Conservation (phyloP, 345 rosid genomes). For the Lepidium sativum region DNA sequence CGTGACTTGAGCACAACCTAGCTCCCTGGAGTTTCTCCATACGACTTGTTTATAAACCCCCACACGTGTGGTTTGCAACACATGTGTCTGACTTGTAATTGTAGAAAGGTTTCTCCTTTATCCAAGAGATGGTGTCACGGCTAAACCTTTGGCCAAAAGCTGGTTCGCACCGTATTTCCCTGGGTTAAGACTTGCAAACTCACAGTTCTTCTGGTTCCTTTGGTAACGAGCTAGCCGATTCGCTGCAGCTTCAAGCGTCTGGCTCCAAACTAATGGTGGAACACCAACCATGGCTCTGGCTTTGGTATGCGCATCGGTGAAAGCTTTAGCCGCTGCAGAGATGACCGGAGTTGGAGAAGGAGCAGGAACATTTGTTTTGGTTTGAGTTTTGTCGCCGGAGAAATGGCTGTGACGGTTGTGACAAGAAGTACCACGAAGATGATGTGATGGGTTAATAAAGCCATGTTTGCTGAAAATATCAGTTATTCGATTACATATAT, state of each 20-base stretch:
- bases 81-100: conserved; percentile 50
- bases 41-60: conserved; percentile 76
- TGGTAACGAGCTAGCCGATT: conserved; percentile 51
- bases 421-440: conserved; percentile 32
- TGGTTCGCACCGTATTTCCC: conserved; percentile 71
- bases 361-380: conserved; percentile 1
- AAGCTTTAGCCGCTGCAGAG: conserved; percentile 37
- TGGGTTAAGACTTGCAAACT: conserved; percentile 49
- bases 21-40: conserved; percentile 57
- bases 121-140: conserved; percentile 59
- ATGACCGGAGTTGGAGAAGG: background rate
- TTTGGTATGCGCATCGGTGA: conserved; percentile 56
- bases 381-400: background rate
- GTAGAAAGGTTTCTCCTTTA: conserved; percentile 55
- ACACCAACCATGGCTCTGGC: conserved; percentile 69
- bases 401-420: background rate
- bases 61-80: conserved; percentile 43
- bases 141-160: conserved; percentile 44
- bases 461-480: conserved; percentile 28
- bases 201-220: conserved; percentile 52
- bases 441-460: background rate
- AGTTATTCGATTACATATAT: conserved; percentile 13
- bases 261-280: conserved; percentile 60
- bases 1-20: conserved; percentile 67
- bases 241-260: conserved; percentile 39